Evolutionary conservation across 169 alveolate species (phyloP).

Genomic region (Cryptosporidium bovis): DNA sequence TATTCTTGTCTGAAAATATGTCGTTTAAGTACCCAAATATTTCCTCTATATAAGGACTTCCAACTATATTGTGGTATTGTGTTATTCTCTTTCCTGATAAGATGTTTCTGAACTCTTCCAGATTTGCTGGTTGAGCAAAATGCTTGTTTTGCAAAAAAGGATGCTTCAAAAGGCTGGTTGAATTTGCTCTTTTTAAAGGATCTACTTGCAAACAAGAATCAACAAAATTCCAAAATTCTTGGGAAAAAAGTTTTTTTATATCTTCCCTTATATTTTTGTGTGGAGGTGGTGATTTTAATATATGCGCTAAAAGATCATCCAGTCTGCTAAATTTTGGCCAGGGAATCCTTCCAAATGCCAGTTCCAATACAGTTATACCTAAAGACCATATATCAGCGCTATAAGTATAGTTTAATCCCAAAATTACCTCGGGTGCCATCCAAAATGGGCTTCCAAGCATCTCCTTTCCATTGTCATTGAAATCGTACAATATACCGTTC

Average conservation of each 20-base stretch:
- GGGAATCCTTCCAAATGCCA: conserved; percentile 93
- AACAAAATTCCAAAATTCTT: conserved; percentile 83
- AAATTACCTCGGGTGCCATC: conserved; percentile 94
- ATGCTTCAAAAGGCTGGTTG: conserved; percentile 16
- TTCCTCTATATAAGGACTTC: neutral
- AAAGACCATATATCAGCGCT: conserved; percentile 90
- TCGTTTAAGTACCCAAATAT: conserved; percentile 18
- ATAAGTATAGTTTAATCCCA: conserved; percentile 59
- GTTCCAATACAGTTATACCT: conserved; percentile 90
- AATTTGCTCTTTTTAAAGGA: conserved; percentile 81
- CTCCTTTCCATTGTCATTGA: conserved; percentile 1
- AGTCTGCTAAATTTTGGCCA: conserved; percentile 78
- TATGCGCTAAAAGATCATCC: conserved; percentile 1
- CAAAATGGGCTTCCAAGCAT: conserved; percentile 93
- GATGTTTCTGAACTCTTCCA: neutral
- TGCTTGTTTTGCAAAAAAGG: conserved; percentile 34
- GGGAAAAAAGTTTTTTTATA: conserved; percentile 75
- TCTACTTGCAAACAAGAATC: conserved; percentile 82
- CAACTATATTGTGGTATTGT: neutral
- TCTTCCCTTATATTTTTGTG: conserved; percentile 45
- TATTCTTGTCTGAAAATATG: neutral
- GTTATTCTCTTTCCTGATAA: neutral
- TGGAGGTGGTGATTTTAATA: conserved; percentile 58
- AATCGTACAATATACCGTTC: neutral
- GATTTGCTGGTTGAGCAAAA: neutral